Percentiles rank a stretch among this genome's conserved stretches.
Evolutionary conservation across 2,329 filamentous ascomycete genomes (phyloP).

Genomic region (Neophaeococcomyces aloes): DNA sequence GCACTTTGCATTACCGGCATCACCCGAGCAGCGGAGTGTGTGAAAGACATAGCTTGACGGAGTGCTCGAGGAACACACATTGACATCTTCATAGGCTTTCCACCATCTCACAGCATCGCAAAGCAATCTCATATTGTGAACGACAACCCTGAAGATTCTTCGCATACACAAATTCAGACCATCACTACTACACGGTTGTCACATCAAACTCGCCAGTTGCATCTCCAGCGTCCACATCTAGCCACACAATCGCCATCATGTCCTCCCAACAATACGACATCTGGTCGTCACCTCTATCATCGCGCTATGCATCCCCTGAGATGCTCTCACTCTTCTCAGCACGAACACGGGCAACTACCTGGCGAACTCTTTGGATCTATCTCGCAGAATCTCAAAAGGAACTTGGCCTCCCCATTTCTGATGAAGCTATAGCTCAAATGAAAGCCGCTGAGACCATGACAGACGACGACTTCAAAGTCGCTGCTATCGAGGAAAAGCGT

Average conservation of each 20-base stretch:
- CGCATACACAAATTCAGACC: too few species aligned
- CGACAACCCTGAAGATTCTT: too few species aligned
- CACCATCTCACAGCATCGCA: too few species aligned
- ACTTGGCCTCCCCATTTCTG: conserved; percentile 63
- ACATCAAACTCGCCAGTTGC: too few species aligned
- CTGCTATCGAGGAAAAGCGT: conserved; percentile 64
- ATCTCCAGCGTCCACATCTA: neutral
- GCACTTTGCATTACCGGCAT: too few species aligned
- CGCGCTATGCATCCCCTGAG: conserved; percentile 61
- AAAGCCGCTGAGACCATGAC: conserved; percentile 61
- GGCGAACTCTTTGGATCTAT: conserved; percentile 76
- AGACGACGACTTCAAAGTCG: conserved; percentile 66
- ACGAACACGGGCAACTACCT: conserved; percentile 62
- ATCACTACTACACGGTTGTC: too few species aligned
- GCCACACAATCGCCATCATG: conserved; percentile 21
- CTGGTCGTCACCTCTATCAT: conserved; percentile 59
- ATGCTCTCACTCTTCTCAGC: conserved; percentile 74
- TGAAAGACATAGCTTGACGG: too few species aligned
- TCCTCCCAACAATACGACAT: conserved; percentile 38
- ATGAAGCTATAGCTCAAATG: conserved; percentile 68
- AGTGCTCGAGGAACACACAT: too few species aligned
- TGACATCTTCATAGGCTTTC: too few species aligned
- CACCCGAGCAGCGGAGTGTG: too few species aligned
- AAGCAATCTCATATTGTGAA: too few species aligned
- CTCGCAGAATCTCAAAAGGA: conserved; percentile 75